phyloP scores from a whole-genome alignment of 495 filamentous ascomycete species.

The Aspergillus avenaceus region DNA sequence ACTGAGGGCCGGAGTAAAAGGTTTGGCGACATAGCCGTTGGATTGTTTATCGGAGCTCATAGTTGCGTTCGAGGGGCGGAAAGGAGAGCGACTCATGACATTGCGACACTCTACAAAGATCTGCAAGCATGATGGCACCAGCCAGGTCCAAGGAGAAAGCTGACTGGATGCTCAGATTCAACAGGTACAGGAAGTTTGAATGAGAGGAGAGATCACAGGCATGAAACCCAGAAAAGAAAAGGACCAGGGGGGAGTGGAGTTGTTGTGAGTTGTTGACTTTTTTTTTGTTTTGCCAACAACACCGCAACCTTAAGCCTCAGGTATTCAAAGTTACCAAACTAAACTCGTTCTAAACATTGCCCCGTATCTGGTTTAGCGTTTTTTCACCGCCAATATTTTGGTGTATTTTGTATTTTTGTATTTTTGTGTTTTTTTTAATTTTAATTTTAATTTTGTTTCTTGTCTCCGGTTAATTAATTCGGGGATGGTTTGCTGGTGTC shows the following conservation, averaged over 20 bases:
- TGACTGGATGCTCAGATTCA: not conserved
- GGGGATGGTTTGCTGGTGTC: too few species aligned
- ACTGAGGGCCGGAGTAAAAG: conserved; percentile 48
- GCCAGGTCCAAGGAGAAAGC: conserved; percentile 5
- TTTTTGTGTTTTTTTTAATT: too few species aligned
- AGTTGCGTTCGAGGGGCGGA: conserved; percentile 30
- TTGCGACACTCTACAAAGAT: conserved; percentile 29
- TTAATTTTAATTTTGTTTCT: too few species aligned
- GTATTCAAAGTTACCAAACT: not conserved
- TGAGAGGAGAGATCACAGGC: not conserved
- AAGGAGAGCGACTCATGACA: conserved; percentile 35
- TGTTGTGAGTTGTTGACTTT: not conserved
- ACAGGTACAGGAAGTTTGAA: not conserved
- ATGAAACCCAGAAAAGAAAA: too few species aligned
- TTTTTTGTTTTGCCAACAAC: conserved; percentile 1
- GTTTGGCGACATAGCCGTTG: conserved; percentile 42
- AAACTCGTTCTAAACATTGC: not conserved
- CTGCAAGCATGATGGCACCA: conserved; percentile 38
- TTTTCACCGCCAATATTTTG: not conserved
- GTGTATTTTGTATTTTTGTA: too few species aligned
- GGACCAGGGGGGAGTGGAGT: not conserved
- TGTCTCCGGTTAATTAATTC: too few species aligned
- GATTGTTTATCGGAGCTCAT: conserved; percentile 55
- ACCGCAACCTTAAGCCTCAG: not conserved
- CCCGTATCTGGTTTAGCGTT: not conserved